Base-by-base conservation (phyloP, 805 yeast species). In the Candida ovalis region DNA sequence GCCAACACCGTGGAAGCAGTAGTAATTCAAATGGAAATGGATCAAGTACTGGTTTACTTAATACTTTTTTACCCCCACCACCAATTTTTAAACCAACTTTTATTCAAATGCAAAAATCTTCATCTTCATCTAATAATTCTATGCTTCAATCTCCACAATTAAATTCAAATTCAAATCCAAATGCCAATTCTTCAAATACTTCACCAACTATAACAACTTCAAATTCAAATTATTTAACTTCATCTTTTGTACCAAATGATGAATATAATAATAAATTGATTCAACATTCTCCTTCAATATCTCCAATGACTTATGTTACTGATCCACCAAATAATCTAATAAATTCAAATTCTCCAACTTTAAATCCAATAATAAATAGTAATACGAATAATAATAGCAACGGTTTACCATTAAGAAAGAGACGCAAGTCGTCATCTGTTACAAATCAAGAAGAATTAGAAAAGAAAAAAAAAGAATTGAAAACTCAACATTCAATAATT, bases 401-500 rank as follows among this genome's bases (percentile, higher is more conserved):
- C 19, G 36, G 5, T 40, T 43, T 6, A 40, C 39, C 2, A 23
- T 53, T 3, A 51, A n/a, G 52, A 21, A 59, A 57, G 44, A 56
- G 64, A 55, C 58, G 70, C 44, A 59, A 63, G 51, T 64, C 67
- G 6, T 59, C 63, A 3, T 48, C 54, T 15, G 32, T 54, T 15
- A 48, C 52, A 22, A 57, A 56, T 37, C 57, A 62, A 36, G 67
- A 61, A 28, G 70, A 63, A 44, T 19, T 68, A 4, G 80, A 72
- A 41, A 65, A 66, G 52, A 71, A 76, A 47, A 70, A 72, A 48
- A 66, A 70, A 44, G 80, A 78, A 40, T 70, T 79, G 39, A 79
- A 76, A 54, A 70, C 75, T 10, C 82, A 82, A 15, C 96, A 88
- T 63, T 82, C 90, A 2, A 82, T 85, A 37, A 88, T 88, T 50